A percentile compares a stretch with the other conserved stretches of the same genome.
Conservation (phyloP, 208 protist genomes). For the Leishmania guyanensis region DNA sequence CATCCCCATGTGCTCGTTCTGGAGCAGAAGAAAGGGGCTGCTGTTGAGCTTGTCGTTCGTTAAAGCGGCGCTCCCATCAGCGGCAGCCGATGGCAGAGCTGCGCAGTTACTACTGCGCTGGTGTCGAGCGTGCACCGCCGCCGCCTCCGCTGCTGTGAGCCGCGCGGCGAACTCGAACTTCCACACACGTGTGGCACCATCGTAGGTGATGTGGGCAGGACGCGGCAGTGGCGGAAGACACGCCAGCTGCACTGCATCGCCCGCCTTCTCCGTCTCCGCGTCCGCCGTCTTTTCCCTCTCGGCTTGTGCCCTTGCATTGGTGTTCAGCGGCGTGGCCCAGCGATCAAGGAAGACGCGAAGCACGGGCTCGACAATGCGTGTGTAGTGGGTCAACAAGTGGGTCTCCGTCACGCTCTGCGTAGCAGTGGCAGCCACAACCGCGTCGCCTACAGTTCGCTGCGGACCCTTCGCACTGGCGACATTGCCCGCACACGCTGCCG, state of each 20-base stretch:
- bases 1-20: conserved; percentile 70
- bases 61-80: not conserved
- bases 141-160: conserved; percentile 24
- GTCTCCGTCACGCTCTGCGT: not conserved
- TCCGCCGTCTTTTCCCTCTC: not conserved
- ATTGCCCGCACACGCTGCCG: not conserved
- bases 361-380: conserved; percentile 13
- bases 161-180: conserved; percentile 40
- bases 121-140: conserved; percentile 6
- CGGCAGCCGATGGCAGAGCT: not conserved
- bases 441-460: conserved; percentile 25
- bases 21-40: conserved; percentile 52
- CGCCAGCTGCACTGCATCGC: not conserved
- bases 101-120: not conserved
- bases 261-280: not conserved
- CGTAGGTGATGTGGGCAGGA: conserved; percentile 33
- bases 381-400: conserved; percentile 20
- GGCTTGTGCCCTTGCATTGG: not conserved
- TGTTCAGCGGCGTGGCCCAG: not conserved
- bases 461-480: not conserved
- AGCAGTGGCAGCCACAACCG: not conserved
- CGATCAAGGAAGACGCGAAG: conserved; percentile 14
- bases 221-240: conserved; percentile 27
- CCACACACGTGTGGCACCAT: conserved; percentile 30
- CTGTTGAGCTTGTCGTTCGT: conserved; percentile 31